Evolutionary conservation across 495 filamentous ascomycete species (phyloP).

Genomic region (Penicillium simplicissimum): DNA sequence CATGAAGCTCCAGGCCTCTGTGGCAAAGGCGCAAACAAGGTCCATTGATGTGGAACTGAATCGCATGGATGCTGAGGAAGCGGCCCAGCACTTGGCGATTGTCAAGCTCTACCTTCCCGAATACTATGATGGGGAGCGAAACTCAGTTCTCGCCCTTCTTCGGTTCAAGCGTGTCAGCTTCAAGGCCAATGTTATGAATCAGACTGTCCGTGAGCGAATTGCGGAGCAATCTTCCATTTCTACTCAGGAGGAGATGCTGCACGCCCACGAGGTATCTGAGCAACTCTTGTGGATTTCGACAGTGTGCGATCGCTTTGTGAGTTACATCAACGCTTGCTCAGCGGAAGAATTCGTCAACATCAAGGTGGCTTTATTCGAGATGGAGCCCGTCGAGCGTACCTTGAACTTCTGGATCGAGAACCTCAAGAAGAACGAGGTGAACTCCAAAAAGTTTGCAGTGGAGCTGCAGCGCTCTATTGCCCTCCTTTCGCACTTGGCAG

Average conservation of each 20-base stretch:
- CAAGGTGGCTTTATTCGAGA: conserved; percentile 77
- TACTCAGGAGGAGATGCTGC: conserved; percentile 72
- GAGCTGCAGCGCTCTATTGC: conserved; percentile 81
- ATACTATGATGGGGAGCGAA: conserved; percentile 72
- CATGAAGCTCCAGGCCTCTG: conserved; percentile 85
- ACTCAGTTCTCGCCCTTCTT: conserved; percentile 81
- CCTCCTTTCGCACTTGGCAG: conserved; percentile 79
- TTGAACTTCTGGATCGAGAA: conserved; percentile 87
- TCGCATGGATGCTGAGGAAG: conserved; percentile 87
- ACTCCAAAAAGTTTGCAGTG: conserved; percentile 73
- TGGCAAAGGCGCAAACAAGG: conserved; percentile 87
- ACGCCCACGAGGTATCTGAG: conserved; percentile 76
- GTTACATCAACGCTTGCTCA: conserved; percentile 71
- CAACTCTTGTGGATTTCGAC: conserved; percentile 81
- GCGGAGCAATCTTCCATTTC: conserved; percentile 54
- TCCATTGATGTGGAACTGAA: conserved; percentile 88
- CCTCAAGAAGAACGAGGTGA: conserved; percentile 81
- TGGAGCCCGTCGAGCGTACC: conserved; percentile 89
- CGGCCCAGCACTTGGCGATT: conserved; percentile 82
- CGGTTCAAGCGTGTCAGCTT: conserved; percentile 86
- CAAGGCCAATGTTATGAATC: conserved; percentile 79
- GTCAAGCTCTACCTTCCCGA: conserved; percentile 88
- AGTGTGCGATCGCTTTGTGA: conserved; percentile 82
- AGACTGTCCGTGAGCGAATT: conserved; percentile 75
- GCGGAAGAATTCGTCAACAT: conserved; percentile 73